These are phyloP conservation scores for Talaromyces ruber DNA, from an alignment of 495 filamentous ascomycete species.

Conservation along the genomic window DNA sequence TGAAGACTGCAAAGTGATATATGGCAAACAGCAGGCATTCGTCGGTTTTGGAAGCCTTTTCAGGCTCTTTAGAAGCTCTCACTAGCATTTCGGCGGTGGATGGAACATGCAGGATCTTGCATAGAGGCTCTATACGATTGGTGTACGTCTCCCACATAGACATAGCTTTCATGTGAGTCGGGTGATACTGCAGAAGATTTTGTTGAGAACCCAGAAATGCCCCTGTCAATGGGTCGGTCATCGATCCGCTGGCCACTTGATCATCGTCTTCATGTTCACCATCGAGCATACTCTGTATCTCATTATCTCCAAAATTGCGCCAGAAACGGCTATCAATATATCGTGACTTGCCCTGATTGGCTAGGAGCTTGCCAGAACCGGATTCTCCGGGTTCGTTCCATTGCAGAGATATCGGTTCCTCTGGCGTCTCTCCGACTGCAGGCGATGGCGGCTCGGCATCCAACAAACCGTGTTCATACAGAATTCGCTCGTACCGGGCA, in stretches of 20 bases:
- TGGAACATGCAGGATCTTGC: neutral
- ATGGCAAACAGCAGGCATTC: neutral
- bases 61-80: neutral
- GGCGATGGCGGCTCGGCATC: neutral
- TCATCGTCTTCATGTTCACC: neutral
- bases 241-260: neutral
- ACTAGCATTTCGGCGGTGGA: neutral
- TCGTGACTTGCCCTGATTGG: neutral
- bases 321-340: neutral
- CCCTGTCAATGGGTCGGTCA: neutral
- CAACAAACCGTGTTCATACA: neutral
- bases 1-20: neutral
- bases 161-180: neutral
- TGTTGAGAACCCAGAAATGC: neutral
- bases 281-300: neutral
- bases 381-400: neutral
- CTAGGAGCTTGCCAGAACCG: neutral
- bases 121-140: neutral
- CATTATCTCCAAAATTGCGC: neutral
- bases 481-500: neutral
- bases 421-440: neutral
- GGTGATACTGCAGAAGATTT: neutral
- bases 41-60: neutral
- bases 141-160: neutral
- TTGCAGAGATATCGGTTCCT: neutral